phyloP scores from a whole-genome alignment of 1,284 basidiomycete species.

The Apiotrichum domesticum region DNA sequence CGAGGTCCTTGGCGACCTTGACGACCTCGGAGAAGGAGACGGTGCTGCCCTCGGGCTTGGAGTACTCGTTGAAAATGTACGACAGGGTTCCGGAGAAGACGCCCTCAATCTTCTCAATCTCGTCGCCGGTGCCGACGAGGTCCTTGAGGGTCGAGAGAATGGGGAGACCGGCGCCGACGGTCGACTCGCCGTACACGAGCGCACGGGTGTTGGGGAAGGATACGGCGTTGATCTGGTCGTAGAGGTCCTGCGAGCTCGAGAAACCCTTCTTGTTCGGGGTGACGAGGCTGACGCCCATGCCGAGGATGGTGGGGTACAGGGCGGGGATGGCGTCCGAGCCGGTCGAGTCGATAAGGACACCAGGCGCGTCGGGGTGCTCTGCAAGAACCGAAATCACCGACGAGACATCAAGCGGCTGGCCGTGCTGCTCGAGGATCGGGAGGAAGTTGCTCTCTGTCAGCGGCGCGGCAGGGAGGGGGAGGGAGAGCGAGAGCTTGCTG shows the following conservation, averaged over 20 bases:
- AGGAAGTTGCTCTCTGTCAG: conserved; percentile 47
- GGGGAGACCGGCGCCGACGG: conserved; percentile 92
- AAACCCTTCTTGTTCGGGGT: conserved; percentile 99
- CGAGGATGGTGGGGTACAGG: conserved; percentile 76
- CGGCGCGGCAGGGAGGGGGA: conserved; percentile 47
- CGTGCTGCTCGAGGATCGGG: conserved; percentile 42
- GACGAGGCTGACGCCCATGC: conserved; percentile 74
- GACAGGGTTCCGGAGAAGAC: conserved; percentile 83
- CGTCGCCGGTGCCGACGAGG: conserved; percentile 84
- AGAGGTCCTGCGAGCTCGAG: conserved; percentile 68
- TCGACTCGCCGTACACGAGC: conserved; percentile 80
- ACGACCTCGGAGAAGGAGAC: conserved; percentile 81
- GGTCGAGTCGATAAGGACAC: conserved; percentile 89
- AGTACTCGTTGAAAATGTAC: conserved; percentile 99
- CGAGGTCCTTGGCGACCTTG: conserved; percentile 78
- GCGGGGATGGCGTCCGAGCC: conserved; percentile 76
- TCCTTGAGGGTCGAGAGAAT: conserved; percentile 89
- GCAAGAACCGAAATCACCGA: conserved; percentile 46
- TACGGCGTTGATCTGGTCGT: conserved; percentile 59
- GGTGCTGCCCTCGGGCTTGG: conserved; percentile 46
- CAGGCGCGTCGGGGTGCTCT: conserved; percentile 52
- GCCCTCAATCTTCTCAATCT: conserved; percentile 57
- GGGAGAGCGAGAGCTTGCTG: conserved; percentile 61
- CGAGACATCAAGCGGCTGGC: conserved; percentile 46
- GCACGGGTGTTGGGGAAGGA: conserved; percentile 53